These are phyloP conservation scores for Niveomyces coronatus DNA, from an alignment of 2,329 filamentous ascomycete genomes.

Conservation along the genomic window DNA sequence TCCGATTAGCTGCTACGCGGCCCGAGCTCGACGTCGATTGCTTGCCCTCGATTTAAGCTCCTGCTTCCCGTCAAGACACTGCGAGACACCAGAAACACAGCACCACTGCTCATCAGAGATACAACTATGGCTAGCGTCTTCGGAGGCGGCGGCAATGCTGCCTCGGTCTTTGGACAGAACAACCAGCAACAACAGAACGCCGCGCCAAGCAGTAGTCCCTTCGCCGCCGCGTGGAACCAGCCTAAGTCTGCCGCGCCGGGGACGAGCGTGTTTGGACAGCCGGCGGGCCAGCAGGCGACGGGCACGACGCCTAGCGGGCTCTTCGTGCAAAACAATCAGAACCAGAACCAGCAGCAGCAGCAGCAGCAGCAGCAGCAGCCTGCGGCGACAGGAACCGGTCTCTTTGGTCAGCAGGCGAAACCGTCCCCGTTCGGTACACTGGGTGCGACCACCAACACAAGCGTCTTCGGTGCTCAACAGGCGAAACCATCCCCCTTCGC, in stretches of 20 bases:
- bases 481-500: too few relatives aligned
- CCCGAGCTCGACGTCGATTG: too few relatives aligned
- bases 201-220: slow-evolving; percentile 12
- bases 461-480: slow-evolving; percentile 7
- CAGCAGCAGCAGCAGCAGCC: slow-evolving; percentile 9
- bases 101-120: neutral
- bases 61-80: too few relatives aligned
- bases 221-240: slow-evolving; percentile 9
- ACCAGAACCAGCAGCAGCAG: slow-evolving; percentile 14
- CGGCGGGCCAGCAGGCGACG: slow-evolving; percentile 2
- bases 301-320: slow-evolving; percentile 9
- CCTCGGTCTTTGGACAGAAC: slow-evolving; percentile 16
- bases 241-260: slow-evolving; percentile 5
- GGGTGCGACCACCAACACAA: slow-evolving; percentile 11
- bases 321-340: slow-evolving; percentile 12
- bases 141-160: slow-evolving; percentile 11
- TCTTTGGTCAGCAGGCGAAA: slow-evolving; percentile 21
- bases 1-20: too few relatives aligned
- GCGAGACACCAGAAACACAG: too few relatives aligned
- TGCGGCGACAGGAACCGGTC: slow-evolving; percentile 18
- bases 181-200: slow-evolving; percentile 13
- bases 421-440: slow-evolving; percentile 26
- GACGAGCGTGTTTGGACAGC: slow-evolving; percentile 12
- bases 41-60: too few relatives aligned
- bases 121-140: slow-evolving; percentile 12